Percentiles rank a stretch among this genome's conserved stretches.
Evolutionary conservation across 2,329 filamentous ascomycete genomes (phyloP).

Genomic region (Gremmenia infestans): DNA sequence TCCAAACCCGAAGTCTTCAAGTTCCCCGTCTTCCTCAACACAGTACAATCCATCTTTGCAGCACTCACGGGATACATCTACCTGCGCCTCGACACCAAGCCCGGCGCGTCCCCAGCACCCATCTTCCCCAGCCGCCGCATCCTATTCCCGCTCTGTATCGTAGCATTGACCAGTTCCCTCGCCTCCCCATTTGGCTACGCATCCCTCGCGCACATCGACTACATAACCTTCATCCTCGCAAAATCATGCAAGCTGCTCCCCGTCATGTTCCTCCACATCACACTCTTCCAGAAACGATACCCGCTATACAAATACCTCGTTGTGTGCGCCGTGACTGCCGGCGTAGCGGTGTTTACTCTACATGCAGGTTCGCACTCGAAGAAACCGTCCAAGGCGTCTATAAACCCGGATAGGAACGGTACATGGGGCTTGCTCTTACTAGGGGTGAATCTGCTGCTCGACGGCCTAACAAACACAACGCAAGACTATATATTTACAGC

Average conservation of each 20-base stretch:
- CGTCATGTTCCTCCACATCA: conserved; percentile 95
- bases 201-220: conserved; percentile 88
- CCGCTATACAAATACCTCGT: conserved; percentile 96
- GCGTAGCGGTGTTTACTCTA: conserved; percentile 92
- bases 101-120: conserved; percentile 46
- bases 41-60: conserved; percentile 87
- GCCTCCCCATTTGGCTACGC: conserved; percentile 96
- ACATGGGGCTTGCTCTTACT: conserved; percentile 79
- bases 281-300: conserved; percentile 82
- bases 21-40: conserved; percentile 93
- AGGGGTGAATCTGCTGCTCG: conserved; percentile 85
- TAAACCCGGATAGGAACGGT: conserved; percentile 53
- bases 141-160: conserved; percentile 71
- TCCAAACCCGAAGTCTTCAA: conserved; percentile 72
- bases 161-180: conserved; percentile 81
- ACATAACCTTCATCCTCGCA: conserved; percentile 94
- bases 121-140: conserved; percentile 76
- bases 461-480: conserved; percentile 92
- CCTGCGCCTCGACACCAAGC: conserved; percentile 60
- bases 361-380: conserved; percentile 62
- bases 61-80: conserved; percentile 78
- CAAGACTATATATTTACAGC: conserved; percentile 88
- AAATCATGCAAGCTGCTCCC: conserved; percentile 99
- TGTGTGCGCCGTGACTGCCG: conserved; percentile 82
- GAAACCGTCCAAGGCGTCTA: conserved; percentile 34